These are phyloP conservation scores for Beta macrorhiza DNA, from an alignment of 179 eudicot species.

Conservation along the genomic window DNA sequence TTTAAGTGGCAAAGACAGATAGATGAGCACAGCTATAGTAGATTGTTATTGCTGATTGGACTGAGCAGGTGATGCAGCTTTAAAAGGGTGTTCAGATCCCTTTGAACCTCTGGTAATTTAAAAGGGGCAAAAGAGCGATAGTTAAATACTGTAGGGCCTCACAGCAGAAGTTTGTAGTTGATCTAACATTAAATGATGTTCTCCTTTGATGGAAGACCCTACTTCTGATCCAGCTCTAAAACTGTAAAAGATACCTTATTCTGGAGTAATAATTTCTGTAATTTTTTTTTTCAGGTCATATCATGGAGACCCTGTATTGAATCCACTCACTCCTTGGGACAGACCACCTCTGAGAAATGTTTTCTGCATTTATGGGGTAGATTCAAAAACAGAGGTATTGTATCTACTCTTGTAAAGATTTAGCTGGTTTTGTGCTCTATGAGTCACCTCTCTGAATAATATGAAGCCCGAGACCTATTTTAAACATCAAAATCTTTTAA, in stretches of 20 bases:
- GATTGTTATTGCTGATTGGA: background rate
- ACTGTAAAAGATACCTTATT: background rate
- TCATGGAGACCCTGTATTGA: slow-evolving; percentile 81
- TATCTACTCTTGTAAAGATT: background rate
- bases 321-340: slow-evolving; percentile 95
- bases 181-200: background rate
- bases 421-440: background rate
- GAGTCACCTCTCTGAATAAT: background rate
- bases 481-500: background rate
- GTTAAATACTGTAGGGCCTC: background rate
- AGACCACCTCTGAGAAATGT: slow-evolving; percentile 93
- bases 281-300: slow-evolving; percentile 60
- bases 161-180: background rate
- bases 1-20: background rate
- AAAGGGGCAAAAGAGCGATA: background rate
- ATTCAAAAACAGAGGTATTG: slow-evolving; percentile 85
- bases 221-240: background rate
- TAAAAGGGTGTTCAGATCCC: background rate
- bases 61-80: background rate
- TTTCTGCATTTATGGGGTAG: slow-evolving; percentile 92
- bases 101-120: background rate
- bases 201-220: background rate
- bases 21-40: background rate
- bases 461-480: background rate
- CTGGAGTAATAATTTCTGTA: background rate